Conservation (phyloP, 257 asterid genomes). For the Paulownia fortunei region DNA sequence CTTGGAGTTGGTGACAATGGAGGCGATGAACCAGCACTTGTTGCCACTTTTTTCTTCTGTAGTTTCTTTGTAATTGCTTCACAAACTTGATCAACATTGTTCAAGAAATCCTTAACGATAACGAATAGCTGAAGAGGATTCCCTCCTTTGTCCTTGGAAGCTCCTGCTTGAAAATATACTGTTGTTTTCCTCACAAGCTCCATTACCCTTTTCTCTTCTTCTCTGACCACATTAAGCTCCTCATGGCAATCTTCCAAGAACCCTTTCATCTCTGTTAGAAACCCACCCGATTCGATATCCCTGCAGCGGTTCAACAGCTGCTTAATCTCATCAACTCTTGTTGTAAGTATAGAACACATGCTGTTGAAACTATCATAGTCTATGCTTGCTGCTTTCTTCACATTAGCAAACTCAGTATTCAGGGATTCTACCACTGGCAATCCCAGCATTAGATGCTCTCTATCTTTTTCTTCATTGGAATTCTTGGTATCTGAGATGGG, state of each 20-base stretch:
- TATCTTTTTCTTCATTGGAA: slow-evolving; percentile 42
- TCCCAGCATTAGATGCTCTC: slow-evolving; percentile 58
- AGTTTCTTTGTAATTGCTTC: slow-evolving; percentile 53
- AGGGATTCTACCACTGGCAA: slow-evolving; percentile 53
- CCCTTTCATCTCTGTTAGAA: slow-evolving; percentile 60
- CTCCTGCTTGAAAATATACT: slow-evolving; percentile 69
- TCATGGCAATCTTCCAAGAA: slow-evolving; percentile 75
- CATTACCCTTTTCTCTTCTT: slow-evolving; percentile 71
- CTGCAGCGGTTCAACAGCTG: slow-evolving; percentile 43
- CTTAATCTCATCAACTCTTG: slow-evolving; percentile 49
- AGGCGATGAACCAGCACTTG: slow-evolving; percentile 48
- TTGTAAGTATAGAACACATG: slow-evolving; percentile 44
- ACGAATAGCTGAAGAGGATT: slow-evolving; percentile 63
- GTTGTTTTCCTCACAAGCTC: slow-evolving; percentile 72
- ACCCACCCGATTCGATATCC: slow-evolving; percentile 49
- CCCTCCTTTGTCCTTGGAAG: slow-evolving; percentile 46
- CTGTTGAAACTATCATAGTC: slow-evolving; percentile 57
- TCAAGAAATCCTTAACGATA: slow-evolving; percentile 72
- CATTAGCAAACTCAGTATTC: slow-evolving; percentile 50
- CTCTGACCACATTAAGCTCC: slow-evolving; percentile 71
- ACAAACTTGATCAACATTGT: slow-evolving; percentile 69
- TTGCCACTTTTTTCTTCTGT: slow-evolving; percentile 39
- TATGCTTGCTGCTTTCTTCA: slow-evolving; percentile 67
- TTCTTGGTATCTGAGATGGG: slow-evolving; percentile 26
- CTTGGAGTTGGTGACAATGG: slow-evolving; percentile 60